These are phyloP conservation scores for Hapsidospora chrysogenum DNA, from an alignment of 495 filamentous ascomycete species.

Conservation along the genomic window DNA sequence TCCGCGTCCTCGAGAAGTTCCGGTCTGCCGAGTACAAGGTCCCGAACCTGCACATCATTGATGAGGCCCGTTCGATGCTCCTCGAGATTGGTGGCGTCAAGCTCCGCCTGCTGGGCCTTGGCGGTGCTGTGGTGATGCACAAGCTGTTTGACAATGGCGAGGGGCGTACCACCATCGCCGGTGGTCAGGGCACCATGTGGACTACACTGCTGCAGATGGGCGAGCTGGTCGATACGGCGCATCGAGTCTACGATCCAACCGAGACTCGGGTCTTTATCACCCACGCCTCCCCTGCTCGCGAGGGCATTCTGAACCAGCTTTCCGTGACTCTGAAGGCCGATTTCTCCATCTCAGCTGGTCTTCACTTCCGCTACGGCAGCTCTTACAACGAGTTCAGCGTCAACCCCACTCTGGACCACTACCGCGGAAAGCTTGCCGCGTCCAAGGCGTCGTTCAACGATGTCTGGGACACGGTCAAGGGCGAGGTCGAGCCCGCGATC, in stretches of 20 bases:
- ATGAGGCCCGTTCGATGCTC: constrained; percentile 88
- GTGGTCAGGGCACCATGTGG: constrained; percentile 99
- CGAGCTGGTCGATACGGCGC: constrained; percentile 93
- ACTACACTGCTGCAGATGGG: constrained; percentile 97
- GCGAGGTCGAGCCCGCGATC: constrained; percentile 87
- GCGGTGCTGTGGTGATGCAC: constrained; percentile 98
- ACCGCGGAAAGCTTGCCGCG: constrained; percentile 97
- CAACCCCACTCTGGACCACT: constrained; percentile 95
- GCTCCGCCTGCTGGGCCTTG: constrained; percentile 83
- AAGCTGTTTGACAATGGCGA: constrained; percentile 99
- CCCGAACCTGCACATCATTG: constrained; percentile 92
- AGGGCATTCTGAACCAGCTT: constrained; percentile 94
- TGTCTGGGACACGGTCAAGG: constrained; percentile 97
- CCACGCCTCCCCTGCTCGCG: constrained; percentile 89
- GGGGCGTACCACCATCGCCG: constrained; percentile 92
- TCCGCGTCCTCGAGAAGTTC: constrained; percentile 94
- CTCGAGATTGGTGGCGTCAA: constrained; percentile 92
- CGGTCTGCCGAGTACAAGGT: constrained; percentile 97
- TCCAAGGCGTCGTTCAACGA: constrained; percentile 98
- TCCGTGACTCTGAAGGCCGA: constrained; percentile 96
- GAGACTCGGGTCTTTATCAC: constrained; percentile 98
- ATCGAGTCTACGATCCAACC: constrained; percentile 93
- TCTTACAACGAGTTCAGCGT: constrained; percentile 99
- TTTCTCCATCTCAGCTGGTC: constrained; percentile 92
- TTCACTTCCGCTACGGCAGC: constrained; percentile 97